Percentiles rank a stretch among this genome's conserved stretches.
Conservation (phyloP, 2,329 filamentous ascomycete species). For the Scedosporium dehoogii region DNA sequence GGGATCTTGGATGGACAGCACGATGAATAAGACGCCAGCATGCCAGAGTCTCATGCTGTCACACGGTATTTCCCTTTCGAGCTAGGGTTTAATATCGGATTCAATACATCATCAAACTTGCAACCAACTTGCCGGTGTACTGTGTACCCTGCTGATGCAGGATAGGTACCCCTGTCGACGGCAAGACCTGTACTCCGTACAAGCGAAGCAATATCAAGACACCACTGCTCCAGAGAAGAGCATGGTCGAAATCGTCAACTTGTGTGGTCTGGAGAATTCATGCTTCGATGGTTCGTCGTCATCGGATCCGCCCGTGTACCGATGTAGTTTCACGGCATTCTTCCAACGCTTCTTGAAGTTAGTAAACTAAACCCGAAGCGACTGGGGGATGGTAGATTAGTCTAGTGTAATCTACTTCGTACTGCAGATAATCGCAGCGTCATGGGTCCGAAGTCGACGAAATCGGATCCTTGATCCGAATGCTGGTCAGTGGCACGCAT, state of each 20-base stretch:
- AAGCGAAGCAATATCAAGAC: not conserved
- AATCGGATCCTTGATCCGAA: no score
- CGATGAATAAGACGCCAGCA: not conserved
- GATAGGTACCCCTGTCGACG: not conserved
- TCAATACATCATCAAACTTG: constrained; percentile 1
- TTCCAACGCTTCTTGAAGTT: no score
- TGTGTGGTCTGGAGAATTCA: no score
- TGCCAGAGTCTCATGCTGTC: not conserved
- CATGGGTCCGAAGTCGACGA: no score
- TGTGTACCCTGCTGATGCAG: not conserved
- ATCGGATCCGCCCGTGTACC: no score
- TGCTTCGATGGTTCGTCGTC: no score
- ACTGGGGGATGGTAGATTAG: no score
- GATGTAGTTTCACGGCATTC: no score
- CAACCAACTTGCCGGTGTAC: not conserved
- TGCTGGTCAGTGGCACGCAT: no score
- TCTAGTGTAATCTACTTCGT: no score
- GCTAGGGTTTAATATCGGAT: not conserved
- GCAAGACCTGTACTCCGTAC: not conserved
- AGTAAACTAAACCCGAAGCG: no score
- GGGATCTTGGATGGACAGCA: not conserved
- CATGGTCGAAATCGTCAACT: not conserved
- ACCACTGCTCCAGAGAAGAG: not conserved
- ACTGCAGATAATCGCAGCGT: no score
- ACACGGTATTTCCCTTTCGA: not conserved